These are phyloP conservation scores for Pleurotus tuber-regium DNA, from an alignment of 768 basidiomycete genomes.

Conservation along the genomic window DNA sequence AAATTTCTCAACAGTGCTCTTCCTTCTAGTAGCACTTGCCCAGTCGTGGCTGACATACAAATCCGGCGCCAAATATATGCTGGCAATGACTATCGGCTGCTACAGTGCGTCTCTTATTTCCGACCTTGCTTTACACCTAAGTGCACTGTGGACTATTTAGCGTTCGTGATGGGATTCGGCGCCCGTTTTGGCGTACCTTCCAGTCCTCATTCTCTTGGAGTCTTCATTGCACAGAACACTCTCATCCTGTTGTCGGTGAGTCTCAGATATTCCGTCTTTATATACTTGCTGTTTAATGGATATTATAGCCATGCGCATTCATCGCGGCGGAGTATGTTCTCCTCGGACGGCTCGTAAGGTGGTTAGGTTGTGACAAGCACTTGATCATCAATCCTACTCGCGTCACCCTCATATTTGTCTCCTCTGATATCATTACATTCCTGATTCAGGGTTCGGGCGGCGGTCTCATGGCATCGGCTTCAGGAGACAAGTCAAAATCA, in stretches of 20 bases:
- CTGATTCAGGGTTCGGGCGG: constrained; percentile 46
- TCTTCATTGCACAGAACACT: not conserved
- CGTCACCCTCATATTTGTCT: constrained; percentile 47
- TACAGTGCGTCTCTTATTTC: constrained; percentile 28
- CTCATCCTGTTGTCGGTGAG: constrained; percentile 8
- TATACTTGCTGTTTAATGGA: not conserved
- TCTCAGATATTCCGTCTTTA: not conserved
- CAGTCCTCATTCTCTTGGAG: not conserved
- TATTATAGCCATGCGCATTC: constrained; percentile 54
- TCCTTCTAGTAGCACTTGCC: constrained; percentile 25
- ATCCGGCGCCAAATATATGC: constrained; percentile 38
- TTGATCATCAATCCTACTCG: constrained; percentile 35
- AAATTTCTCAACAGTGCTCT: constrained; percentile 11
- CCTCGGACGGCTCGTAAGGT: constrained; percentile 45
- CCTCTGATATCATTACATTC: constrained; percentile 52
- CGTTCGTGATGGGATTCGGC: not conserved
- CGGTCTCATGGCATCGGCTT: constrained; percentile 25
- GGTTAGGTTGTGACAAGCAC: constrained; percentile 35
- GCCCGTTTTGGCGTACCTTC: not conserved
- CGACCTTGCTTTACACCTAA: not conserved
- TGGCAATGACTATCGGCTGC: constrained; percentile 39
- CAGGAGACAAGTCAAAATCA: constrained; percentile 7
- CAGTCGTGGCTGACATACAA: constrained; percentile 28
- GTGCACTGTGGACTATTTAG: not conserved
- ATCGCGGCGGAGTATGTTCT: constrained; percentile 53